Conservation (phyloP, 192 early-diverging fungal genomes). For the Umbelopsis isabellina region DNA sequence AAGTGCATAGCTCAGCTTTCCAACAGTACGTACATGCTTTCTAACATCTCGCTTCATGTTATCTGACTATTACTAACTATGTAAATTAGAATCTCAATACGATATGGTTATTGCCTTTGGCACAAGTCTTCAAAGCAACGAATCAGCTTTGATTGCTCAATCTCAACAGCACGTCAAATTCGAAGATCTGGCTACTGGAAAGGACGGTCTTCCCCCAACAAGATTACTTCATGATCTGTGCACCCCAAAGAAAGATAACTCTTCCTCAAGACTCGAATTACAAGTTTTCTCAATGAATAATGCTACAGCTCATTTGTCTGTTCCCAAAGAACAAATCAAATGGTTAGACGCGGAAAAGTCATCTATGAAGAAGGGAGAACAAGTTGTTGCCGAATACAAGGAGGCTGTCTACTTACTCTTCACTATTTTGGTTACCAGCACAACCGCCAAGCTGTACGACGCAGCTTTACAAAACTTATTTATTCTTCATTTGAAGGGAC, state of each 20-base stretch:
- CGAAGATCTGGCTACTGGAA: constrained; percentile 15
- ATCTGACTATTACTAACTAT: not conserved
- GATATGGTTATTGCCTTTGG: not conserved
- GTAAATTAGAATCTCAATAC: not conserved
- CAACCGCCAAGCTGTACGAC: constrained; percentile 41
- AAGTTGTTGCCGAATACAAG: constrained; percentile 23
- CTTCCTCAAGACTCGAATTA: constrained; percentile 36
- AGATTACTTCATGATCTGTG: constrained; percentile 32
- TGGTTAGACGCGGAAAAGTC: constrained; percentile 6
- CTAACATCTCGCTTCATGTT: too few species aligned
- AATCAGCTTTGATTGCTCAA: not conserved
- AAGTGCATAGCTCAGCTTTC: constrained; percentile 17
- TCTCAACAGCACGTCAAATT: not conserved
- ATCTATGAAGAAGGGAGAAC: not conserved
- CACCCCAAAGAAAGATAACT: constrained; percentile 30
- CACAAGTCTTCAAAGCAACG: not conserved
- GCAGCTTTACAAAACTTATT: constrained; percentile 45
- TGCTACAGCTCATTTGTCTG: constrained; percentile 25
- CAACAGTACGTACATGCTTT: not conserved
- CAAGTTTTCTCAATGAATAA: constrained; percentile 41
- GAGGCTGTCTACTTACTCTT: constrained; percentile 29
- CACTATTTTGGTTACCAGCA: constrained; percentile 42
- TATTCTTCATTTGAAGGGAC: constrained; percentile 36
- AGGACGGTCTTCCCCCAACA: constrained; percentile 30
- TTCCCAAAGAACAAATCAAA: not conserved